Evolutionary conservation across 176 grass and related monocot genomes (phyloP), one percentile per base, ranked within the genome.

Genomic region (Saccharum spontaneum): DNA sequence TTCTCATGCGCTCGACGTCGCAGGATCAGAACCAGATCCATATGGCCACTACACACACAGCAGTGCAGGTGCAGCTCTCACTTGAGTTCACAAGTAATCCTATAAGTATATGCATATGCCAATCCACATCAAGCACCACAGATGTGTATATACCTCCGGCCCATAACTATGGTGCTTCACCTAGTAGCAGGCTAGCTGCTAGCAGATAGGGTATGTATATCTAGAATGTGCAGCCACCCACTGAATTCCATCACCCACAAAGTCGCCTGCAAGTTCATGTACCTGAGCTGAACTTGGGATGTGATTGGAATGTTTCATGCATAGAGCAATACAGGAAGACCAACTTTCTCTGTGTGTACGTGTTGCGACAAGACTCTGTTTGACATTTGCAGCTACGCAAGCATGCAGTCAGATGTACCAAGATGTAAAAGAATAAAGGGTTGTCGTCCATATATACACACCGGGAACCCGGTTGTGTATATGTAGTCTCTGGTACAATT

Each of bases 281-380:
- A 20, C 52, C 50, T 30, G 23, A 41, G 28, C 18, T 28, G 24
- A 74, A 28, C 44, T 10, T 13, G 50, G 22, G 68, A 82, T 83
- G 31, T 73, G 69, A 62, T 83, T 61, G 69, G 39, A 72, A 59
- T 71, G 49, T 71, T 26, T 44, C 50, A 61, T 17, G 50, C 40
- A 34, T 16, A 43, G 40, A 60, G 69, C 24, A 63, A 73, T 83
- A 61, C 54, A 52, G 33, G 9, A 74, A 20, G 17, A 23, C 10
- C 71, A 31, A 3, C 52, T 74, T 73, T 64, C 50, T 30, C 4
- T 61, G 4, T 52, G 44, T 43, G 54, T 57, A 8, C 22, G 22
- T 60, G 57, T 12, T 82, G 36, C 46, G 41, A 22, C 15, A 17
- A 16, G 68, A 18, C 26, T 59, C 67, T 64, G 62, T 72, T 72